Evolutionary conservation across 2,329 filamentous ascomycete genomes (phyloP).

Genomic region (Aspergillus sp.): DNA sequence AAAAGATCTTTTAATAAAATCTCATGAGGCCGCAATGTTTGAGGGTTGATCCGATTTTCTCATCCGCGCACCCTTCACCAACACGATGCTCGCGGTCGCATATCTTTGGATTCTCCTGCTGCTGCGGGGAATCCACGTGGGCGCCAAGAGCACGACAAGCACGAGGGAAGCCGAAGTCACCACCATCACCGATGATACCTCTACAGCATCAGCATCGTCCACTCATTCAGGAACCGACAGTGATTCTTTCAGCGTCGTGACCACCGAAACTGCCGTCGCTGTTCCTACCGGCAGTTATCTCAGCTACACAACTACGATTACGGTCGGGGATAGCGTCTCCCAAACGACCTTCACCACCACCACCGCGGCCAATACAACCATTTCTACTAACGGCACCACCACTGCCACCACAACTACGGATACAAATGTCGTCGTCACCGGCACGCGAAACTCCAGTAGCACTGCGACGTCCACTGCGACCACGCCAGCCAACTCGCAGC

Average conservation of each 20-base stretch:
- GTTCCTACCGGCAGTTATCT: conserved; percentile 44
- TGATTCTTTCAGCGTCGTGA: conserved; percentile 15
- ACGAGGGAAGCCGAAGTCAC: not conserved
- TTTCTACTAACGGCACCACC: conserved; percentile 30
- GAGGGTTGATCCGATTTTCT: not conserved
- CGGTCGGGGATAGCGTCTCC: conserved; percentile 15
- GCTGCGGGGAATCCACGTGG: not conserved
- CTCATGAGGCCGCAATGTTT: not conserved
- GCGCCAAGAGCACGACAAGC: not conserved
- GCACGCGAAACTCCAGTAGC: conserved; percentile 51
- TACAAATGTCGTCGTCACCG: conserved; percentile 36
- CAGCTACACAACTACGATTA: conserved; percentile 39
- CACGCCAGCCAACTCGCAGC: conserved; percentile 65
- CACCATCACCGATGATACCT: not conserved
- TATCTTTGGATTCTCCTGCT: not conserved
- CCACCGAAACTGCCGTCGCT: conserved; percentile 26
- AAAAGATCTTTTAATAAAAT: not conserved
- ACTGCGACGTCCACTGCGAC: conserved; percentile 50
- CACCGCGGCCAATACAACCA: conserved; percentile 21
- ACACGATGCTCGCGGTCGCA: not conserved
- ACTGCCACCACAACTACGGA: conserved; percentile 25
- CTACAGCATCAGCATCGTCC: not conserved
- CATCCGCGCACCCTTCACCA: not conserved
- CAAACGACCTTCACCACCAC: not conserved
- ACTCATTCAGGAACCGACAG: not conserved